Evolutionary conservation across 1,284 basidiomycete species (phyloP).

Genomic region (Termitomyces sp.): DNA sequence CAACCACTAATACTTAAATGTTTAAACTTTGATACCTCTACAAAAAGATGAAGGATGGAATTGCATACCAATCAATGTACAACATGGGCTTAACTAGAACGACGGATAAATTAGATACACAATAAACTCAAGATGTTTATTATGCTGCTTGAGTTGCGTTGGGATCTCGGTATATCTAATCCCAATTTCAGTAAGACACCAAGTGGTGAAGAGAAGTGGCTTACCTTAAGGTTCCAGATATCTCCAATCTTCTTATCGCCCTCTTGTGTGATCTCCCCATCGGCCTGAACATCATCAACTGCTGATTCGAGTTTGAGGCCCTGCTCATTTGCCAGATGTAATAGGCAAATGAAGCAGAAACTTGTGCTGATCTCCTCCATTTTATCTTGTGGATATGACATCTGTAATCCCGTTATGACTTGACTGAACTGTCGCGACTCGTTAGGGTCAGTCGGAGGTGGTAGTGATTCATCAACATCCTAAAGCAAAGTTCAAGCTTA

Average conservation of each 20-base stretch:
- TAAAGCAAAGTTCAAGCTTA: constrained; percentile 21
- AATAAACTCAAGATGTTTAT: constrained; percentile 3
- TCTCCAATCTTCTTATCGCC: constrained; percentile 54
- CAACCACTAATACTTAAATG: too few species aligned
- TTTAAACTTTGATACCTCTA: too few species aligned
- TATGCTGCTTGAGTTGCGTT: constrained; percentile 53
- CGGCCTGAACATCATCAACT: constrained; percentile 18
- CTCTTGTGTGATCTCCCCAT: constrained; percentile 25
- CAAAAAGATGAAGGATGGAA: background rate
- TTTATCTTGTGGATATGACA: constrained; percentile 85
- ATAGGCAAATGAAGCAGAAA: constrained; percentile 98
- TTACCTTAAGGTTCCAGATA: constrained; percentile 73
- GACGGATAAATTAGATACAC: constrained; percentile 10
- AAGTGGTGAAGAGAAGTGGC: constrained; percentile 17
- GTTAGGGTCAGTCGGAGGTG: constrained; percentile 48
- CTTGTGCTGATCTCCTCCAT: constrained; percentile 98
- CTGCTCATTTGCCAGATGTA: constrained; percentile 94
- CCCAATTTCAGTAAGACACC: background rate
- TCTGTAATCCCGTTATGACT: constrained; percentile 80
- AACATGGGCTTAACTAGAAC: constrained; percentile 6
- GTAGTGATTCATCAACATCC: constrained; percentile 48
- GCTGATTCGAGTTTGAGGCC: constrained; percentile 73
- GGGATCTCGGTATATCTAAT: constrained; percentile 70
- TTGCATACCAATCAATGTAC: constrained; percentile 8
- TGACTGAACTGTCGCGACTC: constrained; percentile 78